Conservation (phyloP, 73 alveolate species). For the Diophrys sp. region DNA sequence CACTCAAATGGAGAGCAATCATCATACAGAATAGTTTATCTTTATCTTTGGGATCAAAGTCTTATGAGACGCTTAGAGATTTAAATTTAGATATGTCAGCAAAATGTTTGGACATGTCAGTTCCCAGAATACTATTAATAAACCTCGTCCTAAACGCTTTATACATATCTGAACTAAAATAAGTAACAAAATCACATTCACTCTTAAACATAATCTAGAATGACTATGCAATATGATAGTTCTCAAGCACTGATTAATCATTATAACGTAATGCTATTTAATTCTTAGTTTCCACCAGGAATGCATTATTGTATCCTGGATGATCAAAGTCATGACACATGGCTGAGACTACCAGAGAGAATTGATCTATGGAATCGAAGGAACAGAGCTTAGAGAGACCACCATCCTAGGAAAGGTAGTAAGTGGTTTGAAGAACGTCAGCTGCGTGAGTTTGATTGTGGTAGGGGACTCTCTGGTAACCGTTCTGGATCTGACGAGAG, state of each 20-base stretch:
- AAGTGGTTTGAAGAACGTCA: conserved; percentile 14
- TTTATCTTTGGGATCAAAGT: conserved; percentile 55
- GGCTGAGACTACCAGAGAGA: conserved; percentile 56
- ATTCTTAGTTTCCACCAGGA: conserved; percentile 34
- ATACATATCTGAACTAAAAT: conserved; percentile 45
- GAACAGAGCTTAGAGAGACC: conserved; percentile 40
- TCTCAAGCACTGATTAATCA: conserved; percentile 61
- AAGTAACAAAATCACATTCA: conserved; percentile 42
- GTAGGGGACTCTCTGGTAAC: conserved; percentile 20
- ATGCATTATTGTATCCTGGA: conserved; percentile 71
- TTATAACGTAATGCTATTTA: conserved; percentile 58
- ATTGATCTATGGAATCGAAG: conserved; percentile 49
- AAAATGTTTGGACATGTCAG: conserved; percentile 87
- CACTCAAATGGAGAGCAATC: conserved; percentile 72
- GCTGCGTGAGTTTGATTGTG: conserved; percentile 32
- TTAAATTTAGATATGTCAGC: conserved; percentile 59
- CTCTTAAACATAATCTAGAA: conserved; percentile 23
- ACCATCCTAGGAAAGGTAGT: conserved; percentile 9
- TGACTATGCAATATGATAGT: conserved; percentile 63
- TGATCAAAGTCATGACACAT: conserved; percentile 77
- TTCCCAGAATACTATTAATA: conserved; percentile 66
- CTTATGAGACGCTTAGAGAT: conserved; percentile 54
- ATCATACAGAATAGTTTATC: conserved; percentile 46
- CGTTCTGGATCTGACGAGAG: conserved; percentile 3
- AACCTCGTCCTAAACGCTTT: conserved; percentile 54